Percentiles rank a stretch among this genome's conserved stretches.
These are phyloP conservation scores for Panaeolus cyanescens DNA, from an alignment of 768 basidiomycete species.

Conservation along the genomic window DNA sequence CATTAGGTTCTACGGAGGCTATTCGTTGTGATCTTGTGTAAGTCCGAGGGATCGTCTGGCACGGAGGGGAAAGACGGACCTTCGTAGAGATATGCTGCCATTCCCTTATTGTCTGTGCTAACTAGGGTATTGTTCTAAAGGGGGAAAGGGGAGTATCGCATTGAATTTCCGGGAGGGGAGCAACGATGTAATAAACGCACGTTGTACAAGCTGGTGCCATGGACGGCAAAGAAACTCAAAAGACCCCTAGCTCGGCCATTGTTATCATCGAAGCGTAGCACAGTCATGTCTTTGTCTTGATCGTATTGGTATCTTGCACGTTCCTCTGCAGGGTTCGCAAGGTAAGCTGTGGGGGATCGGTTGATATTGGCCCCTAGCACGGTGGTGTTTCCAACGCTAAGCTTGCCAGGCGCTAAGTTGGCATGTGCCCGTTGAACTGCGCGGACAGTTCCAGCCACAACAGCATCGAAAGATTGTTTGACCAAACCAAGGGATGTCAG, in stretches of 20 bases:
- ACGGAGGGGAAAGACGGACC: conserved; percentile 34
- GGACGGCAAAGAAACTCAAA: conserved; percentile 76
- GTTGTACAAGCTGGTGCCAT: conserved; percentile 80
- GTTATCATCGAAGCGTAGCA: conserved; percentile 64
- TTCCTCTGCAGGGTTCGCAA: conserved; percentile 74
- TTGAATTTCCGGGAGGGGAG: neutral
- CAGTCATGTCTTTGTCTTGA: conserved; percentile 73
- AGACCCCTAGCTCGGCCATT: conserved; percentile 63
- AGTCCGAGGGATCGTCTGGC: neutral
- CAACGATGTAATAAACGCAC: conserved; percentile 32
- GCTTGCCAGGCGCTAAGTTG: conserved; percentile 57
- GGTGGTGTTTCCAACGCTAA: conserved; percentile 70
- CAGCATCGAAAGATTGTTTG: conserved; percentile 69
- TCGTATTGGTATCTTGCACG: conserved; percentile 67
- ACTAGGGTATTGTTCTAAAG: conserved; percentile 79
- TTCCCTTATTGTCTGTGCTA: conserved; percentile 83
- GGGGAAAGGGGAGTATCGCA: neutral
- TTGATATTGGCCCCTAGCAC: conserved; percentile 71
- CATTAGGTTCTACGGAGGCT: conserved; percentile 65
- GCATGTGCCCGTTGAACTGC: conserved; percentile 71
- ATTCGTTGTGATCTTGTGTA: conserved; percentile 6
- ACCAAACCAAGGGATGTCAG: conserved; percentile 76
- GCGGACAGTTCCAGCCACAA: conserved; percentile 66
- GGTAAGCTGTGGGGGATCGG: conserved; percentile 74
- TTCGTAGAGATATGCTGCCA: conserved; percentile 83